Base-by-base conservation (phyloP, 108 stramenopile genomes). In the Nannochloropsis gaditana region DNA sequence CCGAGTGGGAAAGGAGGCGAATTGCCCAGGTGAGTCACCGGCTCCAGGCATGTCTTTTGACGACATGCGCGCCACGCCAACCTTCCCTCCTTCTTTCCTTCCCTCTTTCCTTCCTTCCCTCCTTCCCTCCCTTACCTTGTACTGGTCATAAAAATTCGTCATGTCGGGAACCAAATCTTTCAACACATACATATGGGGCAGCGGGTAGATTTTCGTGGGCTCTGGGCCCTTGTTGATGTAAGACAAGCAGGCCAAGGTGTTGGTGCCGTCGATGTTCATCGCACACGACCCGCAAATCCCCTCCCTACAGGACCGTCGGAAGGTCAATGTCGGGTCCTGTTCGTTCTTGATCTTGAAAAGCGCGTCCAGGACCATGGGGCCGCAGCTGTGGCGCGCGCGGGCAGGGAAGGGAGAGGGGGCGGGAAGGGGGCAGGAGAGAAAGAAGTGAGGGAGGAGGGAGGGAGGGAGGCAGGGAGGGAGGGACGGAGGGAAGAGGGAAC, bases 161-260 rank as follows among this genome's bases (percentile, higher is more conserved):
- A 99, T 95, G 88, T 99, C 98, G 0, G 98, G 96, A 3, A 99
- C 98, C 81, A 99, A 91, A 91, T 99, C 98, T 91, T 99, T 99
- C 84, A 97, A 83, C 19, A 99, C 96, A 88, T 96, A 96, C 98
- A 99, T 99, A 94, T 99, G 98, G 9, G 98, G 98, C 84, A 99
- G 92, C 2, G 98, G 98, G 91, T 99, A 96, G 89, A 99, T 95
- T 91, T 96, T 96, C 80, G 90, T 92, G 11, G 95, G 93, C 84
- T 92, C 92, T 2, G 89, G 50, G 9, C 44, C n/a, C 87, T 87
- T 87, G 17, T 97, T 95, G 90, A 99, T 97, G 91, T 96, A 96
- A 84, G 92, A 93, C 45, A 99, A 92, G 91, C 97, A 96, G 19
- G 96, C 97, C 84, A 99, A 89, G 9, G 95, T 96, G 90, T 99